A percentile compares a stretch with the other conserved stretches of the same genome.
These are phyloP conservation scores for Aphanoascus verrucosus DNA, from an alignment of 2,329 filamentous ascomycete genomes.

Conservation along the genomic window DNA sequence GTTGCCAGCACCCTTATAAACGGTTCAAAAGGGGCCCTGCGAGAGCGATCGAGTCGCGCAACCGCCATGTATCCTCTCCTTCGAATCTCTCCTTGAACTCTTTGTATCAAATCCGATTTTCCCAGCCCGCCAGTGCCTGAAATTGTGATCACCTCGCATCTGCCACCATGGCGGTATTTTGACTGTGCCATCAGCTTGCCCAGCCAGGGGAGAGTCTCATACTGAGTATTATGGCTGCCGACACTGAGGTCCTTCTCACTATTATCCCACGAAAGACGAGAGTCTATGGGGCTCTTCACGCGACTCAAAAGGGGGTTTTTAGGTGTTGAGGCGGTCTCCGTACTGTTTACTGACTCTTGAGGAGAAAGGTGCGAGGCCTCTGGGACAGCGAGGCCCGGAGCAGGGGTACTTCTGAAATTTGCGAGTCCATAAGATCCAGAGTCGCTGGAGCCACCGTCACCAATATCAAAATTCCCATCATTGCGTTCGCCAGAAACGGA, in stretches of 20 bases:
- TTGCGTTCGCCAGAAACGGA: conserved; percentile 43
- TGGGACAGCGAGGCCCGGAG: conserved; percentile 14
- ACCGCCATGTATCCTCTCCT: conserved; percentile 51
- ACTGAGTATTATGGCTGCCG: conserved; percentile 3
- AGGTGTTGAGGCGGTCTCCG: conserved; percentile 27
- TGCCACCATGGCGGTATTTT: conserved; percentile 42
- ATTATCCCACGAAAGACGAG: conserved; percentile 27
- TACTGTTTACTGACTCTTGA: conserved; percentile 28
- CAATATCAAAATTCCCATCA: conserved; percentile 36
- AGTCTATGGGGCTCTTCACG: conserved; percentile 30
- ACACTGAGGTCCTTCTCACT: conserved; percentile 27
- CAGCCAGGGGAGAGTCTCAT: conserved; percentile 16
- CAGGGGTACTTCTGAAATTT: conserved; percentile 27
- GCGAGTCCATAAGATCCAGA: conserved; percentile 38
- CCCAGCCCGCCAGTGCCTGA: conserved; percentile 48
- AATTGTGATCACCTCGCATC: conserved; percentile 51
- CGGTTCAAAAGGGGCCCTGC: conserved; percentile 51
- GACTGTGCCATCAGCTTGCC: conserved; percentile 36
- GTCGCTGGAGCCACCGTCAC: conserved; percentile 44
- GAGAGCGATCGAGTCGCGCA: conserved; percentile 50
- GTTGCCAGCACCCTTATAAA: conserved; percentile 51
- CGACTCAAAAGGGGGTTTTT: conserved; percentile 22
- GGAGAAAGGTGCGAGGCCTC: conserved; percentile 22
- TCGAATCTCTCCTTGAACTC: conserved; percentile 47
- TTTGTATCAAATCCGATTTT: conserved; percentile 51